Base-by-base conservation (phyloP, 345 rosid genomes). In the Orychophragmus violaceus region DNA sequence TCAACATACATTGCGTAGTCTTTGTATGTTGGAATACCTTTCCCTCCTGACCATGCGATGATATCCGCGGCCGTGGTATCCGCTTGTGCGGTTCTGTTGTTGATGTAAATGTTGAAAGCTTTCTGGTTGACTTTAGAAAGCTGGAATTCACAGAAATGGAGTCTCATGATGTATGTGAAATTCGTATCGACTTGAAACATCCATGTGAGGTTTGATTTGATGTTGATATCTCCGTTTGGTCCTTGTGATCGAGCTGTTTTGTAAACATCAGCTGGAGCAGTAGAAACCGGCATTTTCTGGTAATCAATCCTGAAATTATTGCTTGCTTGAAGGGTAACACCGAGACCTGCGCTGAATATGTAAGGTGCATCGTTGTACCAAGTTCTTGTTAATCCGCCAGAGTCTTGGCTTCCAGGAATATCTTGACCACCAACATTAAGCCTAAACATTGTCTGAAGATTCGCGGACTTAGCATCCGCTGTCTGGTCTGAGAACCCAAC, bases 281-380 rank as follows among this genome's bases (percentile, higher is more conserved):
- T 22, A 64, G 79, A 63, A 1, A 64, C 61, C 0, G 87, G 84
- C 71, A 83, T 30, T 10, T 65, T 70, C 44, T 55, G 49, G 62
- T 81, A 88, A 1, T 78, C 27, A 4, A 94, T 69, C 13, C 32
- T 39, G 25, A 73, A 36, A 5, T 72, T 66, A 0, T 70, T 37
- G 0, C 51, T 33, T 6, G 76, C 75, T 64, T 59, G 12, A 27
- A 44, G n/a, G 8, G 68, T 50, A n/a, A 83, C 73, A 27, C 99
- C 97, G 1, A 45, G 28, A 29, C 68, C 76, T 3, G 82, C 87
- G 24, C 89, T 83, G 36, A 16, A 78, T 4, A 94, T 19, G 32
- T 84, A 90, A 49, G 87, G 83, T 3, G 68, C 51, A 32, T 87
- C 95, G 14, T 84, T 65, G 45, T 88, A 88, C 99, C 97, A 90